Evolutionary conservation across 805 yeast species (phyloP), one percentile per base, ranked within the genome.

Genomic region (Candida ficus): DNA sequence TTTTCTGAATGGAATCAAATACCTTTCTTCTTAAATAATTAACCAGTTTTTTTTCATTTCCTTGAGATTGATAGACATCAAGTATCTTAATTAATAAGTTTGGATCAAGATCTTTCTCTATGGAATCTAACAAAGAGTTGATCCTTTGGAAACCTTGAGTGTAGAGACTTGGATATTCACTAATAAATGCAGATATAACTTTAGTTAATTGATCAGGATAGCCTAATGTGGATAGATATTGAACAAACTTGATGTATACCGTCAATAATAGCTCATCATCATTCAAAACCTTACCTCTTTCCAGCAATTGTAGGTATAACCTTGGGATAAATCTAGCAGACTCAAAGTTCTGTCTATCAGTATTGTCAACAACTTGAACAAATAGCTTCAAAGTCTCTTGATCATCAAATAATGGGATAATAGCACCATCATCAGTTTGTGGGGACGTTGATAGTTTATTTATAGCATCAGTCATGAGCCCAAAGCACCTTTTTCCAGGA

Each of bases 251-350:
- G 6, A 40, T 42, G 29, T 47, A 39, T 2, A 46, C 43, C 5
- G 21, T n/a, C 2, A 43, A 28, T 10, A 45, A 28, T n/a, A 42
- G 13, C 22, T 37, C 21, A 5, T 30, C 21, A 11, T 52, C 39
- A 1, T 38, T 22, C 6, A 11, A 4, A 0, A 14, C 26, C 12
- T 36, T 27, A 1, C 42, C 44, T 7, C 32, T 17, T 13, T 38
- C 37, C n/a, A 50, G 25, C 29, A 52, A 36, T n/a, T 48, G 48
- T 1, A 53, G 39, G 37, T 52, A 53, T 14, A 53, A n/a, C 4
- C 54, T 23, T 3, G 58, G 58, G 5, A 53, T 35, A 27, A 53
- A 53, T 14, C 56, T 39, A 1, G 58, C 58, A 16, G 52, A 38
- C 20, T 44, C 35, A 38, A 45, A 53, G 37, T 50, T 53, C 8